Base-by-base conservation (phyloP, 2,329 filamentous ascomycete species). In the Dactylellina cionopaga region DNA sequence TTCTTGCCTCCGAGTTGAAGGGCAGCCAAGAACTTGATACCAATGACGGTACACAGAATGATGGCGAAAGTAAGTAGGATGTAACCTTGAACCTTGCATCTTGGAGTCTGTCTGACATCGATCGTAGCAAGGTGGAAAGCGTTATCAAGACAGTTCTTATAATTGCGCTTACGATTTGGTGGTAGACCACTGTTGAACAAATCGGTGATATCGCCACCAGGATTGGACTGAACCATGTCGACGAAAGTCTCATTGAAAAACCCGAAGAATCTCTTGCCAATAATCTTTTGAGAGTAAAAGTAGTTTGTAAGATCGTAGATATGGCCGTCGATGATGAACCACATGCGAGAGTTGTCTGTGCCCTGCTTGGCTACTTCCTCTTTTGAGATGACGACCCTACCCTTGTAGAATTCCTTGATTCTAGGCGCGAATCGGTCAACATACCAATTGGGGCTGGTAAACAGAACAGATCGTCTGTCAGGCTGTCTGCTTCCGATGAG, bases 221-320 rank as follows among this genome's bases (percentile, higher is more conserved):
- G 87, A 74, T 94, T 92, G 66, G 88, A 84, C 76, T 88, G 85
- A 77, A 96, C 86, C 9, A 94, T 80, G 1, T 88, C 84, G 1
- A 86, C 85, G 3, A 99, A 81, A 5, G 86, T 84, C 0, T 79
- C 76, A 72, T 95, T 88, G 27, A 99, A 83, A 81, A 96, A 98
- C 7, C 85, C 80, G 81, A 91, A 96, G 0, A 79, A 78, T 0
- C 81, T 25, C 24, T 74, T 55, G 56, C 74, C 74, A 22, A 75
- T 58, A 9, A 74, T 43, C 29, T 60, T 65, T 47, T 73, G 69
- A 25, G 59, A 60, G 78, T 92, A 84, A 81, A 93, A 94, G 81
- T 99, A 99, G 79, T 98, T 87, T 0, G 92, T 96, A 59, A 99
- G 81, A 79, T 99, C 96, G 79, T 95, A 98, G 17, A 99, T 84